Percentiles rank a stretch among this genome's conserved stretches.
These are phyloP conservation scores for Syncephalastrum sp. DNA, from an alignment of 371 early-diverging fungal species.

Conservation along the genomic window DNA sequence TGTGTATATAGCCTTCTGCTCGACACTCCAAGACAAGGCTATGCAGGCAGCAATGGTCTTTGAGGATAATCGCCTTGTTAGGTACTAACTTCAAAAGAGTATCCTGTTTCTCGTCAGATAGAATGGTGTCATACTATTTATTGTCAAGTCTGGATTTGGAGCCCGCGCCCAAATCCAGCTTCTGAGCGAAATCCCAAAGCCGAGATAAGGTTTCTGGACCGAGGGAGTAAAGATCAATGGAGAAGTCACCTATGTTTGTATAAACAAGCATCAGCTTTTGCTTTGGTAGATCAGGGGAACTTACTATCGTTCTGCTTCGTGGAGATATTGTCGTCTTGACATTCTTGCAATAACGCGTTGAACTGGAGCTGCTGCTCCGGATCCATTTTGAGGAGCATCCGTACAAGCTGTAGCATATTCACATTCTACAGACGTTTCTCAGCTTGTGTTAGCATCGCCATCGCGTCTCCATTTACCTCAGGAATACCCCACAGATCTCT, in stretches of 20 bases:
- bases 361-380: conserved; percentile 29
- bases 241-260: conserved; percentile 31
- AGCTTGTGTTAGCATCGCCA: neutral
- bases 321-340: conserved; percentile 23
- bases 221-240: conserved; percentile 44
- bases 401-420: conserved; percentile 44
- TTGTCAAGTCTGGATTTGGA: no score
- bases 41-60: no score
- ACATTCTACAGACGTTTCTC: conserved; percentile 16
- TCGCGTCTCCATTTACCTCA: conserved; percentile 20
- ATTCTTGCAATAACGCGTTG: conserved; percentile 22
- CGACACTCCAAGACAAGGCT: no score
- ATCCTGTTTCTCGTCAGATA: no score
- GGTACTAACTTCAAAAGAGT: no score
- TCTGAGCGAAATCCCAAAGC: conserved; percentile 39
- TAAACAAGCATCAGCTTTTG: neutral
- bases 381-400: conserved; percentile 23
- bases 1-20: no score
- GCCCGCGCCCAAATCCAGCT: neutral
- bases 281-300: neutral
- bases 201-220: conserved; percentile 33
- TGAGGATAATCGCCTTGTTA: no score
- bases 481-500: conserved; percentile 45
- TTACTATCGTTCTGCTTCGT: conserved; percentile 33
- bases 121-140: no score